Percentiles rank a stretch among this genome's conserved stretches.
These are phyloP conservation scores for Nakaseomyces kungkrabaensis DNA, from an alignment of 1,139 yeast species.

Conservation along the genomic window DNA sequence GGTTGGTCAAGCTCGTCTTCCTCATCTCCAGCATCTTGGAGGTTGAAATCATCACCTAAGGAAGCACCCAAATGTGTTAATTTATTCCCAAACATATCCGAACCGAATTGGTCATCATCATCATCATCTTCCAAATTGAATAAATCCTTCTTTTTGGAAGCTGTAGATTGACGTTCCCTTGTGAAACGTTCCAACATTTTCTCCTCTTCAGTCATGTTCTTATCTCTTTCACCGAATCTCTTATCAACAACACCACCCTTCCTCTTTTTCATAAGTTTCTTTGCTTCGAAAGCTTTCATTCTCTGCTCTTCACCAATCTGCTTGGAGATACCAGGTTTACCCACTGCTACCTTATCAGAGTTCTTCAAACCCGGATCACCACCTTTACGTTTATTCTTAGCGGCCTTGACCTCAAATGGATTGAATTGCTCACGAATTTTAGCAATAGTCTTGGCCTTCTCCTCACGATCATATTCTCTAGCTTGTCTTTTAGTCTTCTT, in stretches of 20 bases:
- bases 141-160: slow-evolving; percentile 37
- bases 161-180: slow-evolving; percentile 61
- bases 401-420: slow-evolving; percentile 74
- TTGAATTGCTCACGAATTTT: slow-evolving; percentile 75
- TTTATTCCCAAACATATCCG: slow-evolving; percentile 37
- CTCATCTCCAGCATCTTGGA: slow-evolving; percentile 33
- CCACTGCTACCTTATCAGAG: slow-evolving; percentile 52
- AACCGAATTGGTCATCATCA: slow-evolving; percentile 32
- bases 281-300: slow-evolving; percentile 55
- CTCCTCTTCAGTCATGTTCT: slow-evolving; percentile 68
- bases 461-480: slow-evolving; percentile 62
- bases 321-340: slow-evolving; percentile 63
- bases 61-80: slow-evolving; percentile 79
- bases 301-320: slow-evolving; percentile 72
- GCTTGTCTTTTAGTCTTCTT: slow-evolving; percentile 41
- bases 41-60: slow-evolving; percentile 39
- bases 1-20: slow-evolving; percentile 33
- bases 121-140: slow-evolving; percentile 73
- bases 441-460: slow-evolving; percentile 44
- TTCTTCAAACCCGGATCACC: slow-evolving; percentile 26
- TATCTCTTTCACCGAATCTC: slow-evolving; percentile 85
- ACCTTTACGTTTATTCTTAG: slow-evolving; percentile 59
- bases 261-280: slow-evolving; percentile 50
- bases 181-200: slow-evolving; percentile 93
- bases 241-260: slow-evolving; percentile 75